Evolutionary conservation across 164 flowering plant species (phyloP).

Genomic region (Vitis cinerea): DNA sequence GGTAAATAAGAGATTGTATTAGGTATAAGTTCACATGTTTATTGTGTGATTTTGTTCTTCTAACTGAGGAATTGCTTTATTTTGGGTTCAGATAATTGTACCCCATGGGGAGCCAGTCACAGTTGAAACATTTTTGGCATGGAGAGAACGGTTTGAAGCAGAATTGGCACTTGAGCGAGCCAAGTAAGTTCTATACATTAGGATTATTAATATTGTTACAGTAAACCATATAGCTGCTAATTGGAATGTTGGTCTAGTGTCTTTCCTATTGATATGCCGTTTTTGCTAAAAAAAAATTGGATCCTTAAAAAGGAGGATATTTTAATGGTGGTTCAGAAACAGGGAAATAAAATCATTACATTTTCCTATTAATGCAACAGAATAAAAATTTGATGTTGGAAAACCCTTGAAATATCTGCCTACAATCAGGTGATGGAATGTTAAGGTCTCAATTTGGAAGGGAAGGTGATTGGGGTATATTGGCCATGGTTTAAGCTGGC

Average conservation of each 20-base stretch:
- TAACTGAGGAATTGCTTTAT: conserved; percentile 8
- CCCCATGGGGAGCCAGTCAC: conserved; percentile 99
- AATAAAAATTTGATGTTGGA: no score
- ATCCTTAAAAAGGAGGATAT: no score
- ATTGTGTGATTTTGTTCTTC: background rate
- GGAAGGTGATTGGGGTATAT: no score
- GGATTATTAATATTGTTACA: background rate
- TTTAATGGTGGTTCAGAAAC: no score
- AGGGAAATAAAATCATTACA: no score
- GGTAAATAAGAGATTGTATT: background rate
- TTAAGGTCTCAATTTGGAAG: no score
- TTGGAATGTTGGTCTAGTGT: background rate
- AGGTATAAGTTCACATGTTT: background rate
- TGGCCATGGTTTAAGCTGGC: no score
- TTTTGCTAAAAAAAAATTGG: background rate
- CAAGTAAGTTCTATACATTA: conserved; percentile 58
- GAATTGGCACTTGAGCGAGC: conserved; percentile 95
- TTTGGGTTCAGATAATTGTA: conserved; percentile 57
- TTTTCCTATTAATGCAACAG: no score
- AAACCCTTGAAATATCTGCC: no score
- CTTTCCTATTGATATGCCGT: background rate
- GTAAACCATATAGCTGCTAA: background rate
- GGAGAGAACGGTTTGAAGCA: conserved; percentile 99
- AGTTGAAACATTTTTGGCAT: conserved; percentile 89
- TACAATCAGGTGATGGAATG: no score